Base-by-base conservation (phyloP, 2,329 filamentous ascomycete species). In the Blastomyces silverae region DNA sequence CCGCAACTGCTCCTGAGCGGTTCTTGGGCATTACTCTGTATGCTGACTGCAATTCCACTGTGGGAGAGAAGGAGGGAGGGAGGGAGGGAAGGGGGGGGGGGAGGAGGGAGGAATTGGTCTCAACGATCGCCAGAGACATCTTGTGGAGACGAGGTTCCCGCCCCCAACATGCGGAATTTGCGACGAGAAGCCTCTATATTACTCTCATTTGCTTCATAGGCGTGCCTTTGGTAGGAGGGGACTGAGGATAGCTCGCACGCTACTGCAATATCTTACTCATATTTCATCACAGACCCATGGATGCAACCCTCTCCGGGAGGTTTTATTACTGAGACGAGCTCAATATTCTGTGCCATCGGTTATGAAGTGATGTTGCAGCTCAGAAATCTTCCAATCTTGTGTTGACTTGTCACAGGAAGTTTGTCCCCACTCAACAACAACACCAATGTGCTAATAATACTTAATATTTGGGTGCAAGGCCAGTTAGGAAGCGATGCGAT, bases 231-330 rank as follows among this genome's bases (percentile, higher is more conserved):
- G 34, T 7, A 11, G 20, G 28, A 20, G 28, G 53, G 53, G 34
- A 56, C 31, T n/a, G 13, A 4, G 22, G 20, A 34, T 37, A 22
- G 53, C 7, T 22, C 53, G n/a, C 53, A 56, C 53, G 31, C 53
- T 56, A 56, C 53, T 56, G 53, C 53, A 56, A 37, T 37, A 11
- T 3, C 15, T 34, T 37, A 22, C 53, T 56, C 50, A 53, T 53
- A 28, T 13, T 15, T 53, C 22, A 11, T 48, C 44, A 48, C 20
- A 4, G 44, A n/a, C 20, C 15, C 42, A n/a, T 28, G 22, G 22
- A 53, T 53, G 50, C 50, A 53, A 53, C 50, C 50, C 28, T 53
- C 22, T 15, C 28, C 46, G 6, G 7, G 46, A 50, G n/a, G n/a
- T 8, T 8, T 50, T 50, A 8, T 22, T n/a, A 22, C 8, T 50